phyloP scores from a whole-genome alignment of 176 grass and related monocot species.

The Zea mays region DNA sequence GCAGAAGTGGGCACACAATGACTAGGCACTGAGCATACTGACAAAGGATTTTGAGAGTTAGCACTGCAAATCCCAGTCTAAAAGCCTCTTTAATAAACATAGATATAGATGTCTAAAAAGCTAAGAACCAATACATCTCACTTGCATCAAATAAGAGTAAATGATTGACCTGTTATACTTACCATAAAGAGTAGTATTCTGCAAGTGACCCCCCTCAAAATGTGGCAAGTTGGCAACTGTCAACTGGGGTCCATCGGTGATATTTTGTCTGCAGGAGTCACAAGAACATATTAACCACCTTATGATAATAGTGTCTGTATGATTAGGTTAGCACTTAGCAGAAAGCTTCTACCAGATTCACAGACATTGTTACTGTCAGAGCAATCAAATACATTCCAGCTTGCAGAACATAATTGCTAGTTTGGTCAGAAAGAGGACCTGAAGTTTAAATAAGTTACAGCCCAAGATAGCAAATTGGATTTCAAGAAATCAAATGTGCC shows the following conservation, averaged over 20 bases:
- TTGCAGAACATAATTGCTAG: slow-evolving; percentile 18
- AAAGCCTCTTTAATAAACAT: slow-evolving; percentile 8
- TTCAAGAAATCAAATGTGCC: slow-evolving; percentile 12
- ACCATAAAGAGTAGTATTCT: slow-evolving; percentile 48
- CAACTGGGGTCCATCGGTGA: slow-evolving; percentile 55
- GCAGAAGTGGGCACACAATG: slow-evolving; percentile 8
- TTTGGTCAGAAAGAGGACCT: slow-evolving; percentile 12
- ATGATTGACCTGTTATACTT: slow-evolving; percentile 46
- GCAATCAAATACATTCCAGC: slow-evolving; percentile 31
- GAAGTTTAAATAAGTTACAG: not conserved
- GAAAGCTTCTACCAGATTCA: slow-evolving; percentile 16
- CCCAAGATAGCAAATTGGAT: not conserved
- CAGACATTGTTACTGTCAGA: slow-evolving; percentile 24
- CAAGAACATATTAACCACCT: slow-evolving; percentile 38
- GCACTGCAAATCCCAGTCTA: slow-evolving; percentile 19
- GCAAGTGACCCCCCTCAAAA: slow-evolving; percentile 47
- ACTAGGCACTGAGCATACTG: not conserved
- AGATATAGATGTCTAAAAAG: slow-evolving; percentile 12
- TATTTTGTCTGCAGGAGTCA: slow-evolving; percentile 53
- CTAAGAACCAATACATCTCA: slow-evolving; percentile 32
- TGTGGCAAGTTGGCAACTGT: slow-evolving; percentile 48
- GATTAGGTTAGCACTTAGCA: slow-evolving; percentile 24
- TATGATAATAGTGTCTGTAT: slow-evolving; percentile 6
- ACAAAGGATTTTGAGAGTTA: slow-evolving; percentile 31
- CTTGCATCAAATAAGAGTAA: slow-evolving; percentile 40